These are phyloP conservation scores for Acer yangbiense DNA, from an alignment of 345 rosid genomes.

Conservation along the genomic window DNA sequence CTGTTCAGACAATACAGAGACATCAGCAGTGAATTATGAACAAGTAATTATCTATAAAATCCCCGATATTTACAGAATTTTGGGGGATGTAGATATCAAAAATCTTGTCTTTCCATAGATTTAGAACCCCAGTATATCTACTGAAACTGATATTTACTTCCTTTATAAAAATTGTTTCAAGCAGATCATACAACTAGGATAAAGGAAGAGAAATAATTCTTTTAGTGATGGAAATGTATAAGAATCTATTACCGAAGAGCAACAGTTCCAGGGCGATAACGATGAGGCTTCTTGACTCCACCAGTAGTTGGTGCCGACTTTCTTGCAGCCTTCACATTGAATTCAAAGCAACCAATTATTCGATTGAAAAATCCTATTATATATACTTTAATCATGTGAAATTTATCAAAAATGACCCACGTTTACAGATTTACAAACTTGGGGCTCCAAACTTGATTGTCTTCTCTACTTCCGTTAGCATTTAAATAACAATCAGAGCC, in stretches of 20 bases:
- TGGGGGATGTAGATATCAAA: background rate
- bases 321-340: conserved; percentile 48
- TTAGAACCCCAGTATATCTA: background rate
- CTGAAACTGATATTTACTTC: too few relatives aligned
- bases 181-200: background rate
- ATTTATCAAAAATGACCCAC: too few relatives aligned
- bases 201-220: too few relatives aligned
- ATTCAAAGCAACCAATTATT: background rate
- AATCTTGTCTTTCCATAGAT: too few relatives aligned
- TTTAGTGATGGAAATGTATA: background rate
- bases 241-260: conserved; percentile 42
- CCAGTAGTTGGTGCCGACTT: conserved; percentile 67
- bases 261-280: conserved; percentile 60
- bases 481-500: too few relatives aligned
- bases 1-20: conserved; percentile 16
- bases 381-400: too few relatives aligned
- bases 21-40: background rate
- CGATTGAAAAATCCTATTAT: background rate
- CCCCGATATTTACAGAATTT: too few relatives aligned
- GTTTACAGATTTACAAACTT: too few relatives aligned
- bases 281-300: conserved; percentile 67
- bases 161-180: background rate
- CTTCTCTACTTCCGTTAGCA: too few relatives aligned
- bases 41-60: too few relatives aligned
- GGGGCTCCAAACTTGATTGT: too few relatives aligned